Evolutionary conservation across 768 basidiomycete genomes (phyloP), one percentile per base, ranked within the genome.

Genomic region (Botryobasidium botryosum): DNA sequence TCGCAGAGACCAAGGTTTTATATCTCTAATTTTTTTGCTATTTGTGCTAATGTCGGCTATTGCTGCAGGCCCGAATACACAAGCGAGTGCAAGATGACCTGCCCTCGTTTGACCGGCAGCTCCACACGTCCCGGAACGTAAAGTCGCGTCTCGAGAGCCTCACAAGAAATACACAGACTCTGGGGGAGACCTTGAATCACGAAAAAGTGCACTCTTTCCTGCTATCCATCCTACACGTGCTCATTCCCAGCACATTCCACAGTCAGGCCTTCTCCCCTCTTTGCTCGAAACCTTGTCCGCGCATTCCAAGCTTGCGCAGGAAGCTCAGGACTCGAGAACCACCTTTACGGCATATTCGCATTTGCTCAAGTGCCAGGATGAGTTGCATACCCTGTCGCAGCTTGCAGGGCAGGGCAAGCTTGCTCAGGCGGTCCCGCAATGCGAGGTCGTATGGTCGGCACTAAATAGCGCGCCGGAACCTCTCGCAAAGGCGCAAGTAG

Each of bases 201-300:
- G 62, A 74, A 20, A 62, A 81, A 65, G 85, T 85, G 29, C 17
- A 44, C 18, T 20, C 17, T 36, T 3, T 4, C 25, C 8, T n/a
- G n/a, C n/a, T n/a, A n/a, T 33, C 23, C 18, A 35, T 33, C 5
- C 3, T 15, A 18, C 2, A 25, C 4, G 24, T 41, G n/a, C 6
- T 36, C 24, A 3, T 18, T 15, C 37, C 27, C 25, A 31, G n/a
- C 17, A 27, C 15, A 38, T 45, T 18, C 12, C 7, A 20, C 28
- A 88, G 85, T 68, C 67, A 57, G 85, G 85, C 28, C 64, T 84
- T 26, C 61, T 82, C 23, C 71, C 81, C 12, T 67, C 61, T 6
- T 59, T 87, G 0, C 47, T 79, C n/a, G 55, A 56, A 38, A 61
- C 65, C 6, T 64, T 87, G 46, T 62, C 66, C n/a, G 58, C 60